These are phyloP conservation scores for Candida ortonii DNA, from an alignment of 805 yeast species.

Conservation along the genomic window DNA sequence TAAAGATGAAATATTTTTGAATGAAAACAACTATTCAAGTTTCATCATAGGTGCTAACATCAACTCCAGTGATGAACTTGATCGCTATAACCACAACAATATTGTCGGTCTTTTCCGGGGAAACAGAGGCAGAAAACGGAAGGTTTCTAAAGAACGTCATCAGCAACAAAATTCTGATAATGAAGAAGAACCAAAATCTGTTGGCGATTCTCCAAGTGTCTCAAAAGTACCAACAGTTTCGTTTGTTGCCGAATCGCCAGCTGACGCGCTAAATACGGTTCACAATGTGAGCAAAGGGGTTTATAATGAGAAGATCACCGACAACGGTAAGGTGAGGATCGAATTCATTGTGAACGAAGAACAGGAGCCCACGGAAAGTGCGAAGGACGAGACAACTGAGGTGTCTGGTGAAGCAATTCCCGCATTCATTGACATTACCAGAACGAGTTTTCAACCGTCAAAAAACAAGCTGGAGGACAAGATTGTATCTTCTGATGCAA, in stretches of 20 bases:
- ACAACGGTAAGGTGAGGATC: slow-evolving; percentile 47
- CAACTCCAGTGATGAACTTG: slow-evolving; percentile 25
- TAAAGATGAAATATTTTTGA: slow-evolving; percentile 34
- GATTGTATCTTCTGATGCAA: slow-evolving; percentile 69
- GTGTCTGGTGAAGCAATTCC: slow-evolving; percentile 27
- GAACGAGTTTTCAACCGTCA: slow-evolving; percentile 38
- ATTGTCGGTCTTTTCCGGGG: slow-evolving; percentile 27
- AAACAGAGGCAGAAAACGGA: slow-evolving; percentile 15
- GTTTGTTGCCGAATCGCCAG: slow-evolving; percentile 1
- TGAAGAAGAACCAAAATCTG: slow-evolving; percentile 1
- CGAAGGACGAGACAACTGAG: slow-evolving; percentile 5
- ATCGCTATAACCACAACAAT: slow-evolving; percentile 21
- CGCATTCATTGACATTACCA: slow-evolving; percentile 42
- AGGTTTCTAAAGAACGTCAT: no score
- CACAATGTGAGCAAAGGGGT: slow-evolving; percentile 35
- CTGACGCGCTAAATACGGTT: background rate
- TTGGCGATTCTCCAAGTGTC: slow-evolving; percentile 4
- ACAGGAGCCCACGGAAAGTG: slow-evolving; percentile 13
- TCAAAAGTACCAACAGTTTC: slow-evolving; percentile 3
- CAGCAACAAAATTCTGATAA: background rate
- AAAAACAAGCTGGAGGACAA: slow-evolving; percentile 49
- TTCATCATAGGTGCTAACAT: slow-evolving; percentile 32
- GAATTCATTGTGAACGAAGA: slow-evolving; percentile 39
- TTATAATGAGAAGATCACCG: slow-evolving; percentile 42
- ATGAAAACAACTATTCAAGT: slow-evolving; percentile 33